These are phyloP conservation scores for Pseudoneurospora amorphoporcata DNA, from an alignment of 495 filamentous ascomycete genomes.

Conservation along the genomic window DNA sequence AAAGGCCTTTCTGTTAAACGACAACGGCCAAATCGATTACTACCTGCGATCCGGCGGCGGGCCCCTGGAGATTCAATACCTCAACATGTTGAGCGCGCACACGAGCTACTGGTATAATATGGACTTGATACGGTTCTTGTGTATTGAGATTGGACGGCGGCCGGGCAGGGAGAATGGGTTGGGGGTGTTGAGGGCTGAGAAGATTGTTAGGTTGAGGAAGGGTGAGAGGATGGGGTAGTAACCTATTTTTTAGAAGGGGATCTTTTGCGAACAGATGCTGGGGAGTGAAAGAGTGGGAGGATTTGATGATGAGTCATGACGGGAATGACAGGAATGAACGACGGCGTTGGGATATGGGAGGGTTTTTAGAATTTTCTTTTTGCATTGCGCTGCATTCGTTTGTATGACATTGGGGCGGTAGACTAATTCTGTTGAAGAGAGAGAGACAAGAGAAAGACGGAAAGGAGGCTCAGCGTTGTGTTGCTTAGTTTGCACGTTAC, in stretches of 20 bases:
- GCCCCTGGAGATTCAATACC: conserved; percentile 83
- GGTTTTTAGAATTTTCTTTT: background rate
- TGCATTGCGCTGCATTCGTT: background rate
- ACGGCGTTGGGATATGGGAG: background rate
- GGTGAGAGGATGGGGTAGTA: conserved; percentile 8
- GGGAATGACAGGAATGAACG: background rate
- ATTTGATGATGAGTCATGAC: background rate
- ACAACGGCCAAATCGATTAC: conserved; percentile 92
- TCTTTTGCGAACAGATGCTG: no score
- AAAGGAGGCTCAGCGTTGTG: background rate
- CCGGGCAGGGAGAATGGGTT: conserved; percentile 60
- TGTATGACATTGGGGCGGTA: no score
- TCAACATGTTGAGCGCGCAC: conserved; percentile 97
- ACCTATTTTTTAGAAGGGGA: background rate
- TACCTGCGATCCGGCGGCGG: conserved; percentile 71
- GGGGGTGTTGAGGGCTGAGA: conserved; percentile 60
- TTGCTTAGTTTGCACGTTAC: background rate
- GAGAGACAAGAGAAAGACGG: background rate
- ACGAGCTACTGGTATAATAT: conserved; percentile 81
- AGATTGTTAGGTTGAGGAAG: conserved; percentile 36
- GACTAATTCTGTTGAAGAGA: background rate
- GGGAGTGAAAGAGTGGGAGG: background rate
- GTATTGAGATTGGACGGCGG: conserved; percentile 72
- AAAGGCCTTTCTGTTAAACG: conserved; percentile 78
- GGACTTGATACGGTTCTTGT: conserved; percentile 80